phyloP scores from a whole-genome alignment of 306 rosid genomes.

The Fragaria iinumae region DNA sequence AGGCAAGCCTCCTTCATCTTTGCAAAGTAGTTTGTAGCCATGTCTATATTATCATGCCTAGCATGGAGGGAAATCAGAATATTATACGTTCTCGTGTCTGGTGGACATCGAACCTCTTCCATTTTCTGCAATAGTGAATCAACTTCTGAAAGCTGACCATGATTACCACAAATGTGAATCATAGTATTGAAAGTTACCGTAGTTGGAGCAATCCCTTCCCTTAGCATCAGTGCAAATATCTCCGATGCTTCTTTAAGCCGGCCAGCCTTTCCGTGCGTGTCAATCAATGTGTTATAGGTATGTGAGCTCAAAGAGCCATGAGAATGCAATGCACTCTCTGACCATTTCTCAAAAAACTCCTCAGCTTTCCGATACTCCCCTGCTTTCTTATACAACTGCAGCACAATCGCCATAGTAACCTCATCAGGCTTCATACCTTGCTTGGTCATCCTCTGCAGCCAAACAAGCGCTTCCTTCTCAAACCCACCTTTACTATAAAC shows the following conservation, averaged over 20 bases:
- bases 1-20: constrained; percentile 60
- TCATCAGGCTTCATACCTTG: constrained; percentile 88
- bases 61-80: constrained; percentile 60
- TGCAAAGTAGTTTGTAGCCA: constrained; percentile 53
- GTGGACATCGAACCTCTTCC: constrained; percentile 62
- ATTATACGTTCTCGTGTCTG: constrained; percentile 71
- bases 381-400: constrained; percentile 82
- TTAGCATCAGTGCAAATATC: constrained; percentile 72
- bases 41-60: constrained; percentile 50
- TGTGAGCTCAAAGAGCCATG: constrained; percentile 47
- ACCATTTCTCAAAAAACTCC: constrained; percentile 75
- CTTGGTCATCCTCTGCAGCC: constrained; percentile 77
- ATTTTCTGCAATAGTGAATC: constrained; percentile 54
- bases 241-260: constrained; percentile 54
- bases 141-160: constrained; percentile 50
- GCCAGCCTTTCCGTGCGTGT: constrained; percentile 72
- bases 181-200: constrained; percentile 76
- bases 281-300: constrained; percentile 67
- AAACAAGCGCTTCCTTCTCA: constrained; percentile 61
- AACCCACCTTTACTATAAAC: constrained; percentile 76
- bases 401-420: constrained; percentile 86
- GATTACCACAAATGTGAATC: constrained; percentile 78
- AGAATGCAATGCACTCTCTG: constrained; percentile 28
- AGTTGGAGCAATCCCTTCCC: constrained; percentile 70
- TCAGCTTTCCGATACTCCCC: constrained; percentile 81